These are phyloP conservation scores for Camelina hispida DNA, from an alignment of 345 rosid species.

Conservation along the genomic window DNA sequence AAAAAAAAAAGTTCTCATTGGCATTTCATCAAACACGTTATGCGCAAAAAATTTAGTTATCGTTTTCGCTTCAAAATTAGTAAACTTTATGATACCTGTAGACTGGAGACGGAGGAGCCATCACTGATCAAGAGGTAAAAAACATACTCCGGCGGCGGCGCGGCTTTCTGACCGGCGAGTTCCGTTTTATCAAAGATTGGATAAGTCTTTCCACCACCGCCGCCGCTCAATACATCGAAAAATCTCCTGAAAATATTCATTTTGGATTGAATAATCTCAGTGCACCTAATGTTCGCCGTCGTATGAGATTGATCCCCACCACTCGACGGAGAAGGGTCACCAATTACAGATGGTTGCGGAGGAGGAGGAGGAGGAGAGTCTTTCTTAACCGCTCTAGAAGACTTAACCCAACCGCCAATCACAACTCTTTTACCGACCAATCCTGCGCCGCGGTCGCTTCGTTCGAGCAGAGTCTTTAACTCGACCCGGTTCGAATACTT, in stretches of 20 bases:
- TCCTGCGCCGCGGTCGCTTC: conserved; percentile 54
- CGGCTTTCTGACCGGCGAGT: conserved; percentile 39
- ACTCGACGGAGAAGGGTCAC: conserved; percentile 21
- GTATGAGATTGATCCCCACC: conserved; percentile 30
- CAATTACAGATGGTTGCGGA: background rate
- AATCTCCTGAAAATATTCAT: conserved; percentile 68
- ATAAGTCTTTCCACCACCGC: conserved; percentile 49
- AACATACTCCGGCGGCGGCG: conserved; percentile 40
- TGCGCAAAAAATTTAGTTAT: background rate
- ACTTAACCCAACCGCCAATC: conserved; percentile 94
- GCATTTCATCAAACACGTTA: conserved; percentile 32
- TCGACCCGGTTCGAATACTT: conserved; percentile 71
- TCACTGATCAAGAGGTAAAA: conserved; percentile 62
- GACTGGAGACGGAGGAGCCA: conserved; percentile 69
- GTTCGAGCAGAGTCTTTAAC: conserved; percentile 56
- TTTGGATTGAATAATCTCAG: conserved; percentile 69
- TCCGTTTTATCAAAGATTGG: conserved; percentile 55
- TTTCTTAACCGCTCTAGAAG: conserved; percentile 62
- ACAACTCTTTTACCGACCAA: conserved; percentile 57
- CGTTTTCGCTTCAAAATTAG: no score
- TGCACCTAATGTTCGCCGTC: conserved; percentile 49
- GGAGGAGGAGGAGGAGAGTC: conserved; percentile 44
- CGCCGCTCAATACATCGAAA: conserved; percentile 60
- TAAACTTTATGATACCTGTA: conserved; percentile 53
- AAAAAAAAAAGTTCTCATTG: background rate